These are phyloP conservation scores for Endotrypanum monterogeii DNA, from an alignment of 208 protist genomes.

Conservation along the genomic window DNA sequence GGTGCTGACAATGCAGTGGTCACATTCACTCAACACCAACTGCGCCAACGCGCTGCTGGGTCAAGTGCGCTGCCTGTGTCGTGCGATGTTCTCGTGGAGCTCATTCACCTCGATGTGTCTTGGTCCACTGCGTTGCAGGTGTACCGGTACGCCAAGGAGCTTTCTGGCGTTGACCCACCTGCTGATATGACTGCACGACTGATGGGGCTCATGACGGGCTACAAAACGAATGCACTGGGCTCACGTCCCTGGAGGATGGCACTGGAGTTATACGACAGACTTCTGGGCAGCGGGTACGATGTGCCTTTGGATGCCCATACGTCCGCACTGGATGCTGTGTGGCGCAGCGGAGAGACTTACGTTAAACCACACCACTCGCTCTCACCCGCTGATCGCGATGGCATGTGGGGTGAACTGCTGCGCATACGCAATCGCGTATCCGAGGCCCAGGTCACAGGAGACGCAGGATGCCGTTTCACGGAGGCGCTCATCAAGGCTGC, in stretches of 20 bases:
- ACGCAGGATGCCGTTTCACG: conserved; percentile 76
- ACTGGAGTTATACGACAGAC: conserved; percentile 53
- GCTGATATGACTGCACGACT: conserved; percentile 71
- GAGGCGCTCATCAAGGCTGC: conserved; percentile 74
- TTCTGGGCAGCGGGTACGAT: conserved; percentile 53
- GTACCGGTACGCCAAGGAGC: conserved; percentile 35
- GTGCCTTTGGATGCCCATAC: conserved; percentile 62
- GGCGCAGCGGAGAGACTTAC: conserved; percentile 71
- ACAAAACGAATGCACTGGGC: conserved; percentile 62
- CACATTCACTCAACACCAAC: conserved; percentile 52
- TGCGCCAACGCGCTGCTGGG: conserved; percentile 30
- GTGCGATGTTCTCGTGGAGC: conserved; percentile 43
- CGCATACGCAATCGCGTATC: conserved; percentile 34
- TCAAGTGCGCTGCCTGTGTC: conserved; percentile 35
- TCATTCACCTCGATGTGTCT: conserved; percentile 75
- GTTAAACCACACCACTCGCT: conserved; percentile 39
- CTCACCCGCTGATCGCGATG: conserved; percentile 24
- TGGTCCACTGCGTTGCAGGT: conserved; percentile 67
- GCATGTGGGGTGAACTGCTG: conserved; percentile 38
- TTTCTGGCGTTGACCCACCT: conserved; percentile 39
- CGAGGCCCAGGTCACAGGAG: conserved; percentile 47
- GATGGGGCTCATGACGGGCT: conserved; percentile 80
- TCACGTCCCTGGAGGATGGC: conserved; percentile 71
- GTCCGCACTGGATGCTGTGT: conserved; percentile 79
- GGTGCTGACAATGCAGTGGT: conserved; percentile 70